A percentile compares a stretch with the other conserved stretches of the same genome.
Evolutionary conservation across 2,329 filamentous ascomycete species (phyloP).

Genomic region (Rhynchosporium secalis): DNA sequence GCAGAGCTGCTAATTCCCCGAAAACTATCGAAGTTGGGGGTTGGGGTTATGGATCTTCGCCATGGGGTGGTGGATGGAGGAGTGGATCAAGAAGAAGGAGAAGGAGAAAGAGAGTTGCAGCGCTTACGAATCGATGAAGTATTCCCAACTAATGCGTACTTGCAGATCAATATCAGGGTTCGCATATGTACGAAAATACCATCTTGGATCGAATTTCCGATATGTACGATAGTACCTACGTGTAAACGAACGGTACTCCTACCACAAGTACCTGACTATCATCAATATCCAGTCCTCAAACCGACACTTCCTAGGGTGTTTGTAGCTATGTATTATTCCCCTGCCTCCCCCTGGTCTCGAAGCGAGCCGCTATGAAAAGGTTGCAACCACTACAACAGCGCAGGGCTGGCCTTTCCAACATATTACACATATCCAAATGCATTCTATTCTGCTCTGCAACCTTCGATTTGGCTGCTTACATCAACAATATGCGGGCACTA

Average conservation of each 20-base stretch:
- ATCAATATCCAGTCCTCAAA: neutral
- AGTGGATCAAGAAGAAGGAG: conserved; percentile 2
- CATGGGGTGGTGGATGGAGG: neutral
- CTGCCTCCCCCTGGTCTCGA: conserved; percentile 3
- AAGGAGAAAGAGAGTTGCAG: neutral
- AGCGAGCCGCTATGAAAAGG: conserved; percentile 5
- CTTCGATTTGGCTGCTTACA: neutral
- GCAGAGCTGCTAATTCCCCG: conserved; percentile 6
- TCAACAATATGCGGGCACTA: conserved; percentile 1
- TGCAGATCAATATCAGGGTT: conserved; percentile 4
- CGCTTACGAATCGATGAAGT: neutral
- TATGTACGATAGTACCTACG: neutral
- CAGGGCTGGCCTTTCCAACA: conserved; percentile 2
- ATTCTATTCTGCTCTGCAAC: neutral
- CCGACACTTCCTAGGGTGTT: neutral
- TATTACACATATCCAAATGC: neutral
- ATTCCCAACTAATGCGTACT: conserved; percentile 7
- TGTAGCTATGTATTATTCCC: neutral
- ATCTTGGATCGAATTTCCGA: neutral
- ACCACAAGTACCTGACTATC: neutral
- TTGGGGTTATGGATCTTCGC: neutral
- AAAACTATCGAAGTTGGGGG: neutral
- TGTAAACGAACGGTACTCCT: neutral
- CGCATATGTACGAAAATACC: conserved; percentile 1
- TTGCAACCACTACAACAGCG: neutral